These are phyloP conservation scores for Achaetomiella virescens DNA, from an alignment of 495 filamentous ascomycete genomes.

Conservation along the genomic window DNA sequence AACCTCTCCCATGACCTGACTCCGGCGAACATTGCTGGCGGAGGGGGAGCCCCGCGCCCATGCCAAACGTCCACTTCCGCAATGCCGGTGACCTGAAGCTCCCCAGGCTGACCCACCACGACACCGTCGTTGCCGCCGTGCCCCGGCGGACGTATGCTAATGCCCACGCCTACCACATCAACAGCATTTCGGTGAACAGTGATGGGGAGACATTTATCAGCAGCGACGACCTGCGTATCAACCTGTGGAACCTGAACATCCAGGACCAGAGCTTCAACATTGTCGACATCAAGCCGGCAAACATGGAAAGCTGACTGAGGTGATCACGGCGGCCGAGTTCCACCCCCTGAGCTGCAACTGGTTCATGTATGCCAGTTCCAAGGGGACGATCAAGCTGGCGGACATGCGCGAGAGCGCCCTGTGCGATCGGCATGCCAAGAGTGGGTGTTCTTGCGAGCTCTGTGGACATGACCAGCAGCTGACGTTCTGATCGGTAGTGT, in stretches of 20 bases:
- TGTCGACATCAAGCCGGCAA: constrained; percentile 98
- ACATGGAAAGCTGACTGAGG: constrained; percentile 99
- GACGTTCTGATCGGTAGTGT: constrained; percentile 54
- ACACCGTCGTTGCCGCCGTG: constrained; percentile 95
- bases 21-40: constrained; percentile 66
- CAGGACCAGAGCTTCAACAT: constrained; percentile 99
- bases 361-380: constrained; percentile 99
- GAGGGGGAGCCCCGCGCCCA: constrained; percentile 64
- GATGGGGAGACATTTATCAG: constrained; percentile 99
- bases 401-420: constrained; percentile 96
- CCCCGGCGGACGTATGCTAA: constrained; percentile 95
- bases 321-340: constrained; percentile 97
- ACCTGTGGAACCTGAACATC: constrained; percentile 98
- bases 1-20: constrained; percentile 94
- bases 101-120: constrained; percentile 92
- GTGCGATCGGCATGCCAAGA: constrained; percentile 90
- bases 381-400: constrained; percentile 96
- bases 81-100: constrained; percentile 79
- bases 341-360: constrained; percentile 96
- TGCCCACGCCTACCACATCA: constrained; percentile 98
- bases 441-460: constrained; percentile 46
- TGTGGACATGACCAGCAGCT: background rate
- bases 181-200: constrained; percentile 99
- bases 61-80: constrained; percentile 68
- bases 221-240: constrained; percentile 95